Evolutionary conservation across 2,329 filamentous ascomycete species (phyloP), one percentile per base, ranked within the genome.

Genomic region (Ramularia collo-cygni): DNA sequence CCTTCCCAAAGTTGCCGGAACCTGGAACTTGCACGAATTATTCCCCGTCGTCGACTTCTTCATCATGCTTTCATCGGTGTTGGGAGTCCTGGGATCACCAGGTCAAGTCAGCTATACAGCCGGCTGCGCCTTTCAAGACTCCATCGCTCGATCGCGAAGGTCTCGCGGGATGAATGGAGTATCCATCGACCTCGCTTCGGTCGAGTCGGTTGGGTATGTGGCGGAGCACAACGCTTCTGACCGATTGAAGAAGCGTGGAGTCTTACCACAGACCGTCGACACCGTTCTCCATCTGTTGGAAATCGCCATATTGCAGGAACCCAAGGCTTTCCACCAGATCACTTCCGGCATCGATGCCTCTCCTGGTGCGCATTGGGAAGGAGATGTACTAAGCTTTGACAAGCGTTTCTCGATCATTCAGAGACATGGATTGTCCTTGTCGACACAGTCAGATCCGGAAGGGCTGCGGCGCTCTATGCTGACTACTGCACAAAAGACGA

Each of bases 171-270:
- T 61, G 1, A 35, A 43, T 8, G 57, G 49, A 10, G 38, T 38
- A 5, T 44, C 53, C 1, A 40, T 64, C 16, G 53, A 61, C 31
- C 45, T 64, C 1, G 57, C 57, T 14, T 43, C 50, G 3, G 50
- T 64, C n/a, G 40, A 48, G 7, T 56, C 54, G 21, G 52, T 63
- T 17, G 62, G 62, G 28, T 45, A 43, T 29, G 35, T 50, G 14
- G 45, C 42, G 2, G 45, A 48, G 21, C 15, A 16, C 16, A 33
- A 16, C 16, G 31, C 17, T 19, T 14, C 31, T 18, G 14, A 16
- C 8, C 31, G 31, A 13, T 28, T 10, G 31, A 33, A n/a, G 31
- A 33, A 19, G 31, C 19, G 14, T 28, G 27, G 27, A 13, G 10
- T 28, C 27, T 10, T 12, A 28, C 27, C 27, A 28, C 12, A 12